Evolutionary conservation across 441 rosid species (phyloP), one percentile per base, ranked within the genome.

Genomic region (Isatis lusitanica): DNA sequence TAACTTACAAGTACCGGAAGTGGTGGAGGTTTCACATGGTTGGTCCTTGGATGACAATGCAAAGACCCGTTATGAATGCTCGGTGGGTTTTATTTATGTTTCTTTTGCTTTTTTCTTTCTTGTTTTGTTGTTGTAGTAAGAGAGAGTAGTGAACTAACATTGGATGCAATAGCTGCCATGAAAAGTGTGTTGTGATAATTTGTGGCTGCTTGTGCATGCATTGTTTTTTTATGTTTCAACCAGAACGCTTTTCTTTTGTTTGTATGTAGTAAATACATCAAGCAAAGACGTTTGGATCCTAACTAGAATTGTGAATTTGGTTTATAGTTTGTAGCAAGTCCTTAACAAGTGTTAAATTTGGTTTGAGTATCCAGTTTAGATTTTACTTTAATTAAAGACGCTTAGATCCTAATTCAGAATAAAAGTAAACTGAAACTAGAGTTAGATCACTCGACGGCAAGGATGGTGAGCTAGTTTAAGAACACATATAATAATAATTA

Each of bases 91-190:
- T 66, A 1, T 66, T 62, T 33, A 18, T 67, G 9, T 16, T 67
- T 11, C 7, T 50, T 50, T 24, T 70, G 8, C 4, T 68, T 44
- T 31, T 3, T 24, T 50, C 68, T 66, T 12, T 44, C 4, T 7
- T 38, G 24, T 38, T 33, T 8, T 38, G 35, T 50, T 33, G 5
- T 5, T 47, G 13, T 58, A 52, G 13, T 58, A 52, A 24, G 44
- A 18, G 73, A 18, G 63, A 57, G 35, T 67, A 33, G 73, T 51
- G 64, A 71, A 61, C 40, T 73, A 69, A 57, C 81, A 24, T 30
- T 74, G 79, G 79, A 79, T 79, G 82, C 82, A 72, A 70, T 35
- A 79, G 82, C 82, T 79, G 79, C 82, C 79, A 63, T 65, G 79
- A 74, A 58, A 38, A 17, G 28, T 36, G 33, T 46, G 36, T 31